Evolutionary conservation across 345 rosid genomes (phyloP).

Genomic region (Melaleuca alternifolia): DNA sequence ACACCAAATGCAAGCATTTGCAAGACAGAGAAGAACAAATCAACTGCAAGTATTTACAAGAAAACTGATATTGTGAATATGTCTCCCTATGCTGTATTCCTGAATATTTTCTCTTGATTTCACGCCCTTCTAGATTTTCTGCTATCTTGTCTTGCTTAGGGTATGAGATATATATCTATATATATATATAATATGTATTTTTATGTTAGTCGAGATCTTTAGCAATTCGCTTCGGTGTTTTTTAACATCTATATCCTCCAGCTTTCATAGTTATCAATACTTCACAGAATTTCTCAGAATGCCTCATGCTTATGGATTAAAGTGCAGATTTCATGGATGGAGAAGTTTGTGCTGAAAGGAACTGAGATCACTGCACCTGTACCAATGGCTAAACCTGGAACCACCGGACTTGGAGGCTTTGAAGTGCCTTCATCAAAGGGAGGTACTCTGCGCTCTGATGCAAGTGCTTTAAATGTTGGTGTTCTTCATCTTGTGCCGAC

Average conservation of each 20-base stretch:
- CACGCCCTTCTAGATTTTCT: background rate
- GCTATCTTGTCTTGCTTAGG: background rate
- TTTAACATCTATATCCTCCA: background rate
- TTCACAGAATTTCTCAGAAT: background rate
- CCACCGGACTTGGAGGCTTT: conserved; percentile 99
- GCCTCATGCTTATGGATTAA: background rate
- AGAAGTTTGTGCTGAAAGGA: conserved; percentile 86
- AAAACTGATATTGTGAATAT: background rate
- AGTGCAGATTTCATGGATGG: conserved; percentile 97
- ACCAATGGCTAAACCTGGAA: conserved; percentile 88
- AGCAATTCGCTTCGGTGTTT: background rate
- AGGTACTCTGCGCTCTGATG: conserved; percentile 83
- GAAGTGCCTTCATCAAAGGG: conserved; percentile 98
- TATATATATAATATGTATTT: too few species aligned
- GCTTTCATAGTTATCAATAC: background rate
- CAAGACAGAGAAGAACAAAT: background rate
- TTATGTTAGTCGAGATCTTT: background rate
- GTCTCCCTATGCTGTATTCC: background rate
- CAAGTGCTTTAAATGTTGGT: conserved; percentile 90
- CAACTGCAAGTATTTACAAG: background rate
- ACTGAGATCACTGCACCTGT: conserved; percentile 98
- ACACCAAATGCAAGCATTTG: background rate
- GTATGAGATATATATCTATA: background rate
- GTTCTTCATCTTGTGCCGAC: conserved; percentile 97
- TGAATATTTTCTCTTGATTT: background rate